Base-by-base conservation (phyloP, 225 moss, liverwort and hornwort genomes). In the Physcomitrium patens region DNA sequence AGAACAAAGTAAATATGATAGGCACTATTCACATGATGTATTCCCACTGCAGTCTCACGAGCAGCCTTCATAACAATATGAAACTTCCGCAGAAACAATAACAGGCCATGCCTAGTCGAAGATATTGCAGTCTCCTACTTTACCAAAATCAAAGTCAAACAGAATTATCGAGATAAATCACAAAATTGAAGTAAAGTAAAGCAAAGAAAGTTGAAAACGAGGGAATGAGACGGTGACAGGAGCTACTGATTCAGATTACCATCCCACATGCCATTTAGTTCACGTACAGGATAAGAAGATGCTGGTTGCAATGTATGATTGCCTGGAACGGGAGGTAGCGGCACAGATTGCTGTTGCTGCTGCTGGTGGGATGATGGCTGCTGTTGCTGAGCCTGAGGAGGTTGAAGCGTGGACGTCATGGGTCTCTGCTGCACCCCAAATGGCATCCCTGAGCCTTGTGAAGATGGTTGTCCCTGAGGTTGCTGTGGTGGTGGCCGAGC, bases 251-350 rank as follows among this genome's bases (percentile, higher is more conserved):
- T 66, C 63, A 59, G 27, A 43, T 51, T 54, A 52, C 67, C 73
- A 56, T 60, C 58, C 66, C 60, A 56, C 70, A 26, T 60, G 13
- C 50, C 74, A 76, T 60, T 55, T 66, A 70, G 51, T 73, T 63
- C 75, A 83, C 94, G 77, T 87, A 99, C 97, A 83, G 90, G 86
- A 77, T 90, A 95, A 79, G 95, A 90, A 84, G 94, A 85, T 61
- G 92, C 90, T 70, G 97, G 87, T 87, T 90, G 95, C 90, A 99
- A 86, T 80, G 86, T 91, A 67, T 87, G 82, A 83, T 85, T 89
- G 78, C 82, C 89, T 81, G 93, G 79, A 84, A 90, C 95, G 63
- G 90, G 84, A 69, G 85, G 90, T 48, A 83, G 87, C 37, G 86
- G 90, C 77, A 88, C 85, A 63, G 80, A 79, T 73, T 88, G 93